Percentiles rank a stretch among this genome's conserved stretches.
Conservation (phyloP, 306 rosid species). For the Dalbergia cochinchinensis region DNA sequence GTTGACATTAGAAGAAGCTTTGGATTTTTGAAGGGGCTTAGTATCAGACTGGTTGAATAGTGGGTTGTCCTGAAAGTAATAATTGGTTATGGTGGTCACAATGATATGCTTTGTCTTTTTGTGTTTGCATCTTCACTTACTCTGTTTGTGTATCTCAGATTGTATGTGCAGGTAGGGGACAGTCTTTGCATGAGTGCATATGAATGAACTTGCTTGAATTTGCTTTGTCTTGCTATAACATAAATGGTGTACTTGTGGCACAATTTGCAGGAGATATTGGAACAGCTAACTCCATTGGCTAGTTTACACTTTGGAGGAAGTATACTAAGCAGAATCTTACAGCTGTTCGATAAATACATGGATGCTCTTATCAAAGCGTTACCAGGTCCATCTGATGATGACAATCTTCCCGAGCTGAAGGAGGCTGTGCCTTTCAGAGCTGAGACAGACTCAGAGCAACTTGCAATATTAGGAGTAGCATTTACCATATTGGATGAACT, state of each 20-base stretch:
- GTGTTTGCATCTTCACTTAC: slow-evolving; percentile 20
- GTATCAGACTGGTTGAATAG: background rate
- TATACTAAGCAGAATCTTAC: slow-evolving; percentile 69
- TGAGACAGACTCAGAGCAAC: slow-evolving; percentile 96
- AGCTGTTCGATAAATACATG: slow-evolving; percentile 86
- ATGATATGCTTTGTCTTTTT: background rate
- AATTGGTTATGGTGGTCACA: slow-evolving; percentile 9
- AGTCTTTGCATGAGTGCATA: slow-evolving; percentile 11
- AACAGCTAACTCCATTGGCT: slow-evolving; percentile 78
- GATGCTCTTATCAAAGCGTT: slow-evolving; percentile 85
- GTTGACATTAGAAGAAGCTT: background rate
- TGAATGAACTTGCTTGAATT: slow-evolving; percentile 36
- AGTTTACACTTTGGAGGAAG: slow-evolving; percentile 87
- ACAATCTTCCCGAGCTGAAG: slow-evolving; percentile 80
- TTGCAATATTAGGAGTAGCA: slow-evolving; percentile 87
- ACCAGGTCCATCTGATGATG: slow-evolving; percentile 95
- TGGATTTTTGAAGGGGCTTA: background rate
- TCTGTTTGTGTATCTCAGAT: slow-evolving; percentile 9
- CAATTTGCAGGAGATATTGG: slow-evolving; percentile 85
- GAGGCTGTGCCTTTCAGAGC: slow-evolving; percentile 78
- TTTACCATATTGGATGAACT: slow-evolving; percentile 88
- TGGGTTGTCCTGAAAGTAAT: slow-evolving; percentile 15
- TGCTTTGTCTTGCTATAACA: slow-evolving; percentile 32
- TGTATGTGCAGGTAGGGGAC: background rate
- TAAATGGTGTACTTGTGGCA: slow-evolving; percentile 26